Evolutionary conservation across 2,329 filamentous ascomycete genomes (phyloP).

Genomic region (Hypomyces rosellus): DNA sequence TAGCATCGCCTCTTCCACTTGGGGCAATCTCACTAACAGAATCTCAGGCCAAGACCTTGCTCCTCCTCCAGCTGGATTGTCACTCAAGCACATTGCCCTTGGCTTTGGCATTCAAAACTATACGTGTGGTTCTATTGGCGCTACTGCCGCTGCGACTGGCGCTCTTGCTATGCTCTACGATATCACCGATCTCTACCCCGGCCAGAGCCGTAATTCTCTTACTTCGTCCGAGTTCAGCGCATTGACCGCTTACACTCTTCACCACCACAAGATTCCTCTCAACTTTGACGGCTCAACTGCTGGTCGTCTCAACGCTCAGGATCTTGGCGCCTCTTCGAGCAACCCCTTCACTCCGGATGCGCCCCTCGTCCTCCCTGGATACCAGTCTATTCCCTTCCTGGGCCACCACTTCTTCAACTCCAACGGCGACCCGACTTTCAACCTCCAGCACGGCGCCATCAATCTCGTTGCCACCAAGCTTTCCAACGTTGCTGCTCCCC

Average conservation of each 20-base stretch:
- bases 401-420: constrained; percentile 64
- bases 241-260: constrained; percentile 37
- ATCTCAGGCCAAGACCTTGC: constrained; percentile 37
- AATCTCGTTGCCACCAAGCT: constrained; percentile 43
- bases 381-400: constrained; percentile 36
- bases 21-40: constrained; percentile 15
- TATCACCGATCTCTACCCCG: constrained; percentile 45
- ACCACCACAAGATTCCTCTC: constrained; percentile 39
- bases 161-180: constrained; percentile 58
- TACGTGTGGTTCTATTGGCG: constrained; percentile 43
- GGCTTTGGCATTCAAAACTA: constrained; percentile 66
- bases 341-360: constrained; percentile 39
- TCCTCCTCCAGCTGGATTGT: constrained; percentile 30
- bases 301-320: constrained; percentile 22
- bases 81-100: constrained; percentile 50
- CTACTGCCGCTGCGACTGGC: constrained; percentile 37
- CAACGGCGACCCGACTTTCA: constrained; percentile 51
- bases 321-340: constrained; percentile 36
- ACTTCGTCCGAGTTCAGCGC: constrained; percentile 30
- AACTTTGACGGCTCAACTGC: constrained; percentile 32
- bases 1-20: background rate
- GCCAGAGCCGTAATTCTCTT: constrained; percentile 33
- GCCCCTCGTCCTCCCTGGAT: constrained; percentile 32
- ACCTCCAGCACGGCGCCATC: constrained; percentile 36
- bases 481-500: constrained; percentile 46